A percentile compares a stretch with the other conserved stretches of the same genome.
Conservation (phyloP, 352 stramenopile species). For the Pythium grandisporangium region DNA sequence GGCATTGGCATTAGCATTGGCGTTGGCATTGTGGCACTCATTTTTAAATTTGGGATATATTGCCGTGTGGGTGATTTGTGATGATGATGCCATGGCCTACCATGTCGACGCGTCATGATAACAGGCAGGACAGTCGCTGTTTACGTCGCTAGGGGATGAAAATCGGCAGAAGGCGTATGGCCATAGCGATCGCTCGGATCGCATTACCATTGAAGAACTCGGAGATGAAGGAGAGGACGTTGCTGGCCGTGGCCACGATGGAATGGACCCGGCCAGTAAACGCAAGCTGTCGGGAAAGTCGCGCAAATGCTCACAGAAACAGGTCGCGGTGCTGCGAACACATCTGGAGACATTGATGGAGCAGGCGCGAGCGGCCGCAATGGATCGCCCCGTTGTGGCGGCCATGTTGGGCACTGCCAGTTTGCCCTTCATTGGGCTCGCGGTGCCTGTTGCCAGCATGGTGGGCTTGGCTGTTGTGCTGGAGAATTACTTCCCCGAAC, state of each 20-base stretch:
- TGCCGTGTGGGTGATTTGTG: too few species aligned
- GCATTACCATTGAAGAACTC: conserved; percentile 71
- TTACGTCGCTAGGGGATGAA: conserved; percentile 65
- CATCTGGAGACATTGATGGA: conserved; percentile 36
- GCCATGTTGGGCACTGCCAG: conserved; percentile 44
- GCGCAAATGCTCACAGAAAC: conserved; percentile 15
- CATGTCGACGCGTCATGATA: background rate
- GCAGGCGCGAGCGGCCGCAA: conserved; percentile 24
- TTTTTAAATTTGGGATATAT: too few species aligned
- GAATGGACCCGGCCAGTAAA: conserved; percentile 2
- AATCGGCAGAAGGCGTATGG: conserved; percentile 22
- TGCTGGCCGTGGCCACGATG: conserved; percentile 3
- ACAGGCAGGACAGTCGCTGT: conserved; percentile 48
- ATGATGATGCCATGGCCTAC: background rate
- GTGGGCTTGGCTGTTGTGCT: conserved; percentile 60
- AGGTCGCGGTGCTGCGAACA: conserved; percentile 28
- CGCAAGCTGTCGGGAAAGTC: background rate
- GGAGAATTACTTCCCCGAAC: conserved; percentile 76
- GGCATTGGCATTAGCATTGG: too few species aligned
- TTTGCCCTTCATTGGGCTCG: conserved; percentile 74
- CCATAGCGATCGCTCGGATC: conserved; percentile 25
- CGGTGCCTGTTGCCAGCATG: conserved; percentile 61
- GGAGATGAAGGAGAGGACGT: conserved; percentile 19
- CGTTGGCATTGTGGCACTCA: too few species aligned
- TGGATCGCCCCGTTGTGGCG: conserved; percentile 49